Percentiles rank a stretch among this genome's conserved stretches.
phyloP scores from a whole-genome alignment of 495 filamentous ascomycete genomes.

The Penicillium tannophilum region DNA sequence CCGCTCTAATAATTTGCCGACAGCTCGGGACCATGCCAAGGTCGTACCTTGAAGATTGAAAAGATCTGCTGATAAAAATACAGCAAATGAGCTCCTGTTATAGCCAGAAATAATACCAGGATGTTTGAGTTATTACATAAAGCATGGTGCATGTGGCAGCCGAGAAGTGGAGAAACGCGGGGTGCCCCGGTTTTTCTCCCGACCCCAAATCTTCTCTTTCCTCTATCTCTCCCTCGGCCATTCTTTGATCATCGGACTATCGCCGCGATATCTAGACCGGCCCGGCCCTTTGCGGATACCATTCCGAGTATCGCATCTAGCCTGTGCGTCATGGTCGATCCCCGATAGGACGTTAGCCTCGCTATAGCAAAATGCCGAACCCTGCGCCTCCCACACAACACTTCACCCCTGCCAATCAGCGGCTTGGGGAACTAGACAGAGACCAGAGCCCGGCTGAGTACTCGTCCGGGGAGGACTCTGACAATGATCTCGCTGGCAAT shows the following conservation, averaged over 20 bases:
- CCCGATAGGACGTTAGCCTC: constrained; percentile 32
- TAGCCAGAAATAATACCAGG: too few species aligned
- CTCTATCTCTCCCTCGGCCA: constrained; percentile 3
- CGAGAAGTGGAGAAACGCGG: constrained; percentile 14
- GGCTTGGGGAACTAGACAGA: constrained; percentile 26
- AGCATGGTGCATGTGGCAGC: constrained; percentile 4
- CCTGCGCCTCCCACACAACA: constrained; percentile 27
- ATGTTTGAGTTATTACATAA: background rate
- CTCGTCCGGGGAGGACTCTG: constrained; percentile 42
- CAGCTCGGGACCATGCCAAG: background rate
- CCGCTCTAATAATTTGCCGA: too few species aligned
- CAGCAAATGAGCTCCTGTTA: background rate
- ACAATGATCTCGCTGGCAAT: constrained; percentile 37
- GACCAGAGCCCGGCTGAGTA: constrained; percentile 43
- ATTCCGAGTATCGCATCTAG: constrained; percentile 12
- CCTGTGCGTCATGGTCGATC: constrained; percentile 27
- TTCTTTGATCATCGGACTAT: constrained; percentile 24
- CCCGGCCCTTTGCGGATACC: constrained; percentile 9
- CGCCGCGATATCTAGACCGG: constrained; percentile 16
- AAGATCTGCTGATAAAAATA: background rate
- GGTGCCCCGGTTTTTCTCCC: constrained; percentile 10
- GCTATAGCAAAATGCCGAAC: constrained; percentile 49
- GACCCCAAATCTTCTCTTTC: constrained; percentile 4
- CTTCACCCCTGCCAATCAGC: constrained; percentile 30
- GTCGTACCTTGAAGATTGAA: background rate